These are phyloP conservation scores for Rhodotorula graminis DNA, from an alignment of 768 basidiomycete species.

Conservation along the genomic window DNA sequence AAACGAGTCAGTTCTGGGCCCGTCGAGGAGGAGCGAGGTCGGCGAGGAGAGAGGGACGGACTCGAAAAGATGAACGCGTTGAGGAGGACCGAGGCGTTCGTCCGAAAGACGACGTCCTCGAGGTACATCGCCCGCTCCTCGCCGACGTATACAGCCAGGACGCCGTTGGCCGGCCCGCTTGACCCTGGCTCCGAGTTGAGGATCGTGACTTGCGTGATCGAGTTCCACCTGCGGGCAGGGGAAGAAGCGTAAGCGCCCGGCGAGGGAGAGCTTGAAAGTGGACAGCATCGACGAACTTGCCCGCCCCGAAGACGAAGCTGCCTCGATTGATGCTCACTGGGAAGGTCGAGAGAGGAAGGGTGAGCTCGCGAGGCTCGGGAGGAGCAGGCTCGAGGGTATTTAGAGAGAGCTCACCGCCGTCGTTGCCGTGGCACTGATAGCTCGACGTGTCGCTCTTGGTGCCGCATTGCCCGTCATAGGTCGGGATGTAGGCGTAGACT, in stretches of 20 bases:
- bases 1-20: too few species aligned
- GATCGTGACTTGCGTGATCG: constrained; percentile 18
- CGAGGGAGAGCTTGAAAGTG: too few species aligned
- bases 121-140: constrained; percentile 16
- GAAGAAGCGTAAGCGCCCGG: background rate
- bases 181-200: constrained; percentile 7
- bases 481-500: constrained; percentile 24
- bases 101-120: constrained; percentile 11
- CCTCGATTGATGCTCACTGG: constrained; percentile 24
- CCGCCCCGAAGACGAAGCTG: constrained; percentile 8
- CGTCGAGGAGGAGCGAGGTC: background rate
- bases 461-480: background rate
- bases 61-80: constrained; percentile 6
- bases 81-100: constrained; percentile 15
- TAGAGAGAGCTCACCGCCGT: background rate
- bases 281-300: background rate
- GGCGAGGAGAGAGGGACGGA: background rate
- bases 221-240: constrained; percentile 1
- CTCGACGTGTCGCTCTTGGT: background rate
- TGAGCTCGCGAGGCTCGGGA: too few species aligned
- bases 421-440: background rate
- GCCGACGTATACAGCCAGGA: constrained; percentile 15
- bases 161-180: constrained; percentile 2
- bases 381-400: background rate
- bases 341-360: background rate